Percentiles rank a stretch among this genome's conserved stretches.
These are phyloP conservation scores for Leucocoprinus birnbaumii DNA, from an alignment of 768 basidiomycete species.

Conservation along the genomic window DNA sequence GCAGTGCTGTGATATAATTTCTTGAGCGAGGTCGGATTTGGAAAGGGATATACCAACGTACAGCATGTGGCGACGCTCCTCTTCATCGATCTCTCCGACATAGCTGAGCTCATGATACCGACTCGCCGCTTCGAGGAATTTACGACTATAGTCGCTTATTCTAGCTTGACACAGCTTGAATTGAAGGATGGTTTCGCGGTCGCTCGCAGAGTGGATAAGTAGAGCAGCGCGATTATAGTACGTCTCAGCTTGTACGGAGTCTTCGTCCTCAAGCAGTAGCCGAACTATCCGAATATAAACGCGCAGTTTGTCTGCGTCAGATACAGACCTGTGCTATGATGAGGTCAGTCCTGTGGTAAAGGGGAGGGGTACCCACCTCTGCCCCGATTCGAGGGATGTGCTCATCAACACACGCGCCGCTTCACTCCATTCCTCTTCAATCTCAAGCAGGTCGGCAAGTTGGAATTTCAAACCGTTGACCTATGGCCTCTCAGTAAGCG, in stretches of 20 bases:
- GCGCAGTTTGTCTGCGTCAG: conserved; percentile 84
- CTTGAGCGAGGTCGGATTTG: not conserved
- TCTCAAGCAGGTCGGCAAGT: conserved; percentile 86
- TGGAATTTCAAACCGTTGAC: conserved; percentile 81
- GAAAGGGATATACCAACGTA: conserved; percentile 35
- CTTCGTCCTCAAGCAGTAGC: conserved; percentile 92
- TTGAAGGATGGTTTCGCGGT: conserved; percentile 76
- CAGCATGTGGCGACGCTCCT: conserved; percentile 89
- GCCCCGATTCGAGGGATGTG: conserved; percentile 87
- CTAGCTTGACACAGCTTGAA: conserved; percentile 95
- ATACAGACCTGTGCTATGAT: conserved; percentile 43
- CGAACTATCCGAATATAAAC: conserved; percentile 95
- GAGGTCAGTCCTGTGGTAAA: not conserved
- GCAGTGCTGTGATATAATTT: conserved; percentile 62
- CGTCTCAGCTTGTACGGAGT: conserved; percentile 96
- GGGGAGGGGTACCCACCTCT: conserved; percentile 52
- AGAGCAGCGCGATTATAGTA: conserved; percentile 96
- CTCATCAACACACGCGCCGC: conserved; percentile 91
- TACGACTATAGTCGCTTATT: conserved; percentile 88
- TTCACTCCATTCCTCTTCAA: conserved; percentile 90
- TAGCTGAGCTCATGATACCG: conserved; percentile 95
- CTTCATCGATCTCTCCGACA: conserved; percentile 89
- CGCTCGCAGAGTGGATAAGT: conserved; percentile 74
- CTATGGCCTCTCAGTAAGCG: conserved; percentile 35
- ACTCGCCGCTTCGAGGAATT: conserved; percentile 92